Conservation (phyloP, 495 filamentous ascomycete species). For the Copromyces sp. region DNA sequence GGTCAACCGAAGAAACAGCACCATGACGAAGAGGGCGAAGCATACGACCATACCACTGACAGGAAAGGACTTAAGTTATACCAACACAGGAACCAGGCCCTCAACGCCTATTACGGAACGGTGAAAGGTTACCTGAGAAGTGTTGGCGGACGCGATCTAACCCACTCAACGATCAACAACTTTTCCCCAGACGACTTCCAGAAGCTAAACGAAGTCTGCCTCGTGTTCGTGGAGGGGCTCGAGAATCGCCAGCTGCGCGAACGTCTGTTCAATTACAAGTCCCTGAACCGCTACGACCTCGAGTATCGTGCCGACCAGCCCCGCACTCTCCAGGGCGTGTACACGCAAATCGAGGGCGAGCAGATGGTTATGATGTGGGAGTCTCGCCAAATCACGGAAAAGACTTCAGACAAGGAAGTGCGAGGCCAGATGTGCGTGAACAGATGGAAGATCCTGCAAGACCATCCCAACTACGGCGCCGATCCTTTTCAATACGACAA, state of each 20-base stretch:
- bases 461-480: slow-evolving; percentile 19
- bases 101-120: slow-evolving; percentile 29
- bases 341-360: slow-evolving; percentile 43
- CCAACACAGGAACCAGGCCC: slow-evolving; percentile 25
- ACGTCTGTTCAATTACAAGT: slow-evolving; percentile 29
- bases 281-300: slow-evolving; percentile 20
- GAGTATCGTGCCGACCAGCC: slow-evolving; percentile 10
- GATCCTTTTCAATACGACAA: slow-evolving; percentile 37
- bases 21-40: neutral
- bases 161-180: slow-evolving; percentile 24
- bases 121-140: slow-evolving; percentile 38
- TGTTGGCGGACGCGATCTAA: slow-evolving; percentile 37
- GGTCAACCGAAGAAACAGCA: neutral
- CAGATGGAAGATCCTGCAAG: slow-evolving; percentile 32
- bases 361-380: slow-evolving; percentile 35
- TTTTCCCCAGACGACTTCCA: slow-evolving; percentile 27
- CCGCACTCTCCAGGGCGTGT: slow-evolving; percentile 36
- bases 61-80: slow-evolving; percentile 25
- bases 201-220: slow-evolving; percentile 35
- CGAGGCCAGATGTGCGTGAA: slow-evolving; percentile 22
- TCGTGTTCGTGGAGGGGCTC: slow-evolving; percentile 41
- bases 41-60: slow-evolving; percentile 3
- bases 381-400: slow-evolving; percentile 22
- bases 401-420: slow-evolving; percentile 22
- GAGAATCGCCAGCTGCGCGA: slow-evolving; percentile 27